Base-by-base conservation (phyloP, 2,329 filamentous ascomycete species). In the Penicillium aurantiogriseum region DNA sequence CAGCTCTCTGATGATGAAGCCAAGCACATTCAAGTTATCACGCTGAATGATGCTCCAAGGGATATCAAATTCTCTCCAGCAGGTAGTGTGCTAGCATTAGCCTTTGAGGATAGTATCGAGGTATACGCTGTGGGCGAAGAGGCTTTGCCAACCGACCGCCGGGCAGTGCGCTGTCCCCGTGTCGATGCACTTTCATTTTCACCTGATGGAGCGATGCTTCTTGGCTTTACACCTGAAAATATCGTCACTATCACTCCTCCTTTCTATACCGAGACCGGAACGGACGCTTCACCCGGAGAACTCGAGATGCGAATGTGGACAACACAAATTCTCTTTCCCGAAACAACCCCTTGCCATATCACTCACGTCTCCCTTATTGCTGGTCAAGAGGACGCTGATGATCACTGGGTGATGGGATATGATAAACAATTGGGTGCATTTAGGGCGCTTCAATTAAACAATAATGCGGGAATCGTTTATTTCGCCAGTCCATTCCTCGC, bases 81-180 rank as follows among this genome's bases (percentile, higher is more conserved):
- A 62, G 91, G 90, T 25, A 86, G 88, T 43, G 89, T 96, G 15
- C 77, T 96, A 45, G 92, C 92, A 25, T 88, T 91, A 17, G 91
- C 91, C 8, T 95, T 92, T 73, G 87, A 91, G 68, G 89, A 90
- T 54, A 90, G 90, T n/a, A 92, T 96, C 61, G 92, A 96, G 72
- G 89, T 96, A 0, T 87, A 90, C 29, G 89, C 91, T 5, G 78
- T 96, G 39, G 85, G 84, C 47, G 80, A 87, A 2, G 83, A 81
- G 52, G 85, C 85, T 27, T 68, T 88, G 29, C 74, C 83, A 13
- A 89, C 85, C 0, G 88, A 92, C 64, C 83, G 88, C 66, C 82
- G 90, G 64, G 85, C 89, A 11, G 89, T 93, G 56, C 91, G 92
- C 68, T 93, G 90, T 68, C 87, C 90, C 68, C 83, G 83, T 2